These are phyloP conservation scores for Pleurotus giganteus DNA, from an alignment of 768 basidiomycete species.

Conservation along the genomic window DNA sequence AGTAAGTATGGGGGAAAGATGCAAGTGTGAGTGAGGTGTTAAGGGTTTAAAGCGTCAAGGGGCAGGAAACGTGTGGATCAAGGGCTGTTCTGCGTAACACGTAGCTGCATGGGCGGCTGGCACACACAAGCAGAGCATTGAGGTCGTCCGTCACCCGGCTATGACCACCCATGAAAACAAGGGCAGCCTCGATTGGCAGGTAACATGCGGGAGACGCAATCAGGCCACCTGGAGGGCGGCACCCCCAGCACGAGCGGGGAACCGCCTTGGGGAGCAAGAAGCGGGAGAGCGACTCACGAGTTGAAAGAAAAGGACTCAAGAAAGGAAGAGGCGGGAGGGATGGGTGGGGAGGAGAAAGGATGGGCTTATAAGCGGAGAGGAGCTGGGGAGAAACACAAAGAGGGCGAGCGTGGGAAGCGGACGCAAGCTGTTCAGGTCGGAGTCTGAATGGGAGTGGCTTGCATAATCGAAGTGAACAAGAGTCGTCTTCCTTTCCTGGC, in stretches of 20 bases:
- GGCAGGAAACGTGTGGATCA: constrained; percentile 43
- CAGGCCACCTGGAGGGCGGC: background rate
- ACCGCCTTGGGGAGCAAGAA: too few relatives aligned
- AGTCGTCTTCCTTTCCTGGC: constrained; percentile 5
- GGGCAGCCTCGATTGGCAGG: background rate
- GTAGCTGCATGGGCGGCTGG: constrained; percentile 34
- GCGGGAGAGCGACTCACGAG: background rate
- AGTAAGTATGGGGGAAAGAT: constrained; percentile 13
- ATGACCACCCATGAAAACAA: background rate
- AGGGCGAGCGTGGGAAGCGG: constrained; percentile 11
- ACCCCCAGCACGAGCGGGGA: background rate
- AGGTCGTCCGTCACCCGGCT: background rate
- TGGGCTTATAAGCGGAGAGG: constrained; percentile 5
- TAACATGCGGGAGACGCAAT: background rate
- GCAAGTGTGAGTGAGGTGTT: constrained; percentile 15
- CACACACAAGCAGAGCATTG: constrained; percentile 11
- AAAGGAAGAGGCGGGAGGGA: background rate
- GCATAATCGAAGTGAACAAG: background rate
- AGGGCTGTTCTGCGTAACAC: constrained; percentile 30
- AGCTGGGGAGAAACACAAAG: constrained; percentile 6
- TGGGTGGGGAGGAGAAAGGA: background rate
- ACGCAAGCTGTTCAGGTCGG: background rate
- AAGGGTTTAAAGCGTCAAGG: constrained; percentile 28
- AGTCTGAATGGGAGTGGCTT: background rate
- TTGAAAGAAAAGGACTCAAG: background rate